A percentile compares a stretch with the other conserved stretches of the same genome.
Conservation (phyloP, 108 stramenopile genomes). For the Nitzschia sp. region DNA sequence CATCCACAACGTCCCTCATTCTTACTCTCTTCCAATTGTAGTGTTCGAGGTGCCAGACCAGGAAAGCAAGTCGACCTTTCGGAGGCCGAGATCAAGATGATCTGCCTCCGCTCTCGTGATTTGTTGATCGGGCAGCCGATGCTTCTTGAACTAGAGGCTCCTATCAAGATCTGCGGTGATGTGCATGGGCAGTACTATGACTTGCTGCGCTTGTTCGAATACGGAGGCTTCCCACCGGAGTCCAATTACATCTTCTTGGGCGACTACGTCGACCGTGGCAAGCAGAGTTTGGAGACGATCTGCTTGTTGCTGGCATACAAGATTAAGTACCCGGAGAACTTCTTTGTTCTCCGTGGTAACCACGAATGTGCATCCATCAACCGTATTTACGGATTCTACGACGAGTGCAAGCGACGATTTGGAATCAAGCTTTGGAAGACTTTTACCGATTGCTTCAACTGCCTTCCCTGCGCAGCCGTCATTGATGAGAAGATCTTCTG, state of each 20-base stretch:
- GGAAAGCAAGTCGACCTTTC: conserved; percentile 90
- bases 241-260: conserved; percentile 98
- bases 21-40: conserved; percentile 16
- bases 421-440: conserved; percentile 99
- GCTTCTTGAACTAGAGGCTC: conserved; percentile 97
- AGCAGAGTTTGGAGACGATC: conserved; percentile 97
- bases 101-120: conserved; percentile 91
- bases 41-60: conserved; percentile 87
- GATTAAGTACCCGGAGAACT: conserved; percentile 99
- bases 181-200: conserved; percentile 98
- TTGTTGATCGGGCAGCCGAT: conserved; percentile 96
- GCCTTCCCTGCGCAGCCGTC: conserved; percentile 98
- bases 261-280: conserved; percentile 98
- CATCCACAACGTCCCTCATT: too few species aligned
- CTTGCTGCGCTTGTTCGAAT: conserved; percentile 95
- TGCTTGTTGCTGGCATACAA: conserved; percentile 97
- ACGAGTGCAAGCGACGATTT: conserved; percentile 97
- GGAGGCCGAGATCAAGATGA: conserved; percentile 92
- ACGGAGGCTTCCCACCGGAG: conserved; percentile 97
- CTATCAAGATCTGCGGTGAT: conserved; percentile 99
- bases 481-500: conserved; percentile 99
- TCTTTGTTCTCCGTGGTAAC: conserved; percentile 98
- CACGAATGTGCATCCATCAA: conserved; percentile 99
- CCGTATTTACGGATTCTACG: conserved; percentile 99
- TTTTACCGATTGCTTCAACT: conserved; percentile 99